These are phyloP conservation scores for Alternaria dauci DNA, from an alignment of 2,329 filamentous ascomycete species.

Conservation along the genomic window DNA sequence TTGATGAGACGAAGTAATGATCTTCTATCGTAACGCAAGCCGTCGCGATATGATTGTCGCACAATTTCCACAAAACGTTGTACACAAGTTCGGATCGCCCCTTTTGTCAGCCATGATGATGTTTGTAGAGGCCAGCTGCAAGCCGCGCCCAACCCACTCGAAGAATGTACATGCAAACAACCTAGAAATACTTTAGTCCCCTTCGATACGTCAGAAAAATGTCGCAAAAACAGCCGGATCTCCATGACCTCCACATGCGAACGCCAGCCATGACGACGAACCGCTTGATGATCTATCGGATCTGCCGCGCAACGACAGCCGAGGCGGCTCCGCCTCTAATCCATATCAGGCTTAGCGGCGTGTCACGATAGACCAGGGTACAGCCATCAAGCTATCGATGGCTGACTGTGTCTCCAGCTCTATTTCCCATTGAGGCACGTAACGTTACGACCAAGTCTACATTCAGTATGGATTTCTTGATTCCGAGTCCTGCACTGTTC, in stretches of 20 bases:
- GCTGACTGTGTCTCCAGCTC: background rate
- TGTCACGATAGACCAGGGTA: background rate
- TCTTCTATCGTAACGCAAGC: background rate
- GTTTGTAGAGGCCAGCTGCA: background rate
- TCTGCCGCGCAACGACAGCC: constrained; percentile 1
- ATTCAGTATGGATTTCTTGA: background rate
- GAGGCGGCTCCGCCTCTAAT: background rate
- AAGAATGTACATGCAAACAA: background rate
- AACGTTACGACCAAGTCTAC: background rate
- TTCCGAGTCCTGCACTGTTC: background rate
- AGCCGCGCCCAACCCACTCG: background rate
- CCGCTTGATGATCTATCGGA: background rate
- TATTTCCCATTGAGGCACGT: background rate
- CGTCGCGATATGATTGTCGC: background rate
- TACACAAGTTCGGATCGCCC: background rate
- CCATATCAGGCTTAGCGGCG: background rate
- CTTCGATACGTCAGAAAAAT: background rate
- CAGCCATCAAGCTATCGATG: background rate
- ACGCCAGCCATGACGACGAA: background rate
- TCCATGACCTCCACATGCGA: background rate
- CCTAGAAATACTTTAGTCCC: background rate
- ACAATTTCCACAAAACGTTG: background rate
- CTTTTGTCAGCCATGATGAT: background rate
- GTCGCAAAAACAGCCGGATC: background rate
- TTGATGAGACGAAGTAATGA: constrained; percentile 12